Conservation (phyloP, 768 basidiomycete species). For the Suillus cothurnatus region DNA sequence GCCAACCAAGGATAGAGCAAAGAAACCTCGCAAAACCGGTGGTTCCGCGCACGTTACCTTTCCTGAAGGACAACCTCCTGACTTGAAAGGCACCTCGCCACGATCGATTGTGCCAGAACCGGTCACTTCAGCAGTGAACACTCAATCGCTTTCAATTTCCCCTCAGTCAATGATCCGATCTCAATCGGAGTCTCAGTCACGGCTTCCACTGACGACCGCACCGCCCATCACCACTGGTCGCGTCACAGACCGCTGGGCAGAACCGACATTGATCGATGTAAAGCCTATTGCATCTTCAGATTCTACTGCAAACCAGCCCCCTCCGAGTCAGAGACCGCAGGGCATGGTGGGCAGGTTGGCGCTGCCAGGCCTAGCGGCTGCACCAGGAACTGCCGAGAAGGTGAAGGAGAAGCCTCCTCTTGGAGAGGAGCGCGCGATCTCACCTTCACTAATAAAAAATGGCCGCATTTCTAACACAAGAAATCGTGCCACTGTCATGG, state of each 20-base stretch:
- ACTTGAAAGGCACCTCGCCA: neutral
- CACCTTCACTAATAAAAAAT: constrained; percentile 44
- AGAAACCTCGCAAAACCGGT: constrained; percentile 58
- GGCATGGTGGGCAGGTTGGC: constrained; percentile 41
- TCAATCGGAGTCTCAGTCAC: constrained; percentile 6
- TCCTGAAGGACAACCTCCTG: neutral
- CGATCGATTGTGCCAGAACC: neutral
- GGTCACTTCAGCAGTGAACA: neutral
- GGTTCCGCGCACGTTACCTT: constrained; percentile 19
- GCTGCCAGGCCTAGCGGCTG: constrained; percentile 41
- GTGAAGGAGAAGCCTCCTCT: constrained; percentile 21
- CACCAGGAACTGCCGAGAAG: neutral
- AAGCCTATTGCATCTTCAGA: constrained; percentile 21
- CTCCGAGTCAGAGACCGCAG: constrained; percentile 14
- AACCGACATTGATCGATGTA: constrained; percentile 34
- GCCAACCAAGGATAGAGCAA: constrained; percentile 77
- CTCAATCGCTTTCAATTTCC: constrained; percentile 7
- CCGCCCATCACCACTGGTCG: constrained; percentile 16
- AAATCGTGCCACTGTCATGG: constrained; percentile 74
- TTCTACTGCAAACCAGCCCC: constrained; percentile 4
- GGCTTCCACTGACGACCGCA: constrained; percentile 10
- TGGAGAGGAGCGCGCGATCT: constrained; percentile 17
- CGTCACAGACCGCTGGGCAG: constrained; percentile 36
- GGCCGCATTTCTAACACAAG: constrained; percentile 68
- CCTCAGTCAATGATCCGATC: neutral